Percentiles rank a stretch among this genome's conserved stretches.
Conservation (phyloP, 2,329 filamentous ascomycete genomes). For the Thelonectria discophora region DNA sequence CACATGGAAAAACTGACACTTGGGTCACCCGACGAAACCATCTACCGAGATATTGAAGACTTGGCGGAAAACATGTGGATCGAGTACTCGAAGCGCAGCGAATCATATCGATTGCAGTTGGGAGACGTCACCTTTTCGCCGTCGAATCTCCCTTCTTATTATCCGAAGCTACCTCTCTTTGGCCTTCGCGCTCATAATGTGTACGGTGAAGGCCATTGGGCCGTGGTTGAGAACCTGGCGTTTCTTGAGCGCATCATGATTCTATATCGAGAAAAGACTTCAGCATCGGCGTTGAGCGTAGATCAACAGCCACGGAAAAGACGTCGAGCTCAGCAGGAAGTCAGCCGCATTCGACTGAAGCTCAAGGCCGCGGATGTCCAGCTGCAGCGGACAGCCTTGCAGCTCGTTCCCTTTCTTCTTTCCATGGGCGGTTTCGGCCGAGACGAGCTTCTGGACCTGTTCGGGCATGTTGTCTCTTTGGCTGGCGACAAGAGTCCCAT, state of each 20-base stretch:
- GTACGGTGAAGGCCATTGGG: conserved; percentile 68
- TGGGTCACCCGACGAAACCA: conserved; percentile 51
- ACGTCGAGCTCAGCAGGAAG: conserved; percentile 53
- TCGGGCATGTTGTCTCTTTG: conserved; percentile 66
- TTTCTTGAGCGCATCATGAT: conserved; percentile 62
- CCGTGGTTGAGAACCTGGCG: conserved; percentile 65
- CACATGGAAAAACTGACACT: conserved; percentile 67
- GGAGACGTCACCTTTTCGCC: conserved; percentile 73
- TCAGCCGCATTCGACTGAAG: conserved; percentile 59
- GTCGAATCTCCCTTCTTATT: conserved; percentile 53
- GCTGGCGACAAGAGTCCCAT: conserved; percentile 74
- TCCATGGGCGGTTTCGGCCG: conserved; percentile 54
- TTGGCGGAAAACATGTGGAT: conserved; percentile 75
- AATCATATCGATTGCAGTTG: conserved; percentile 78
- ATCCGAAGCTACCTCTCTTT: conserved; percentile 60
- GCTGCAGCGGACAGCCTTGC: conserved; percentile 62
- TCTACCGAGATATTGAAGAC: conserved; percentile 64
- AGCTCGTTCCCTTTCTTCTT: conserved; percentile 66
- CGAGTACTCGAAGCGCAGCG: conserved; percentile 79
- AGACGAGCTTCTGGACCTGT: conserved; percentile 63
- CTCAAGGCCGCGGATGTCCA: conserved; percentile 55
- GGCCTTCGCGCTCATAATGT: conserved; percentile 62
- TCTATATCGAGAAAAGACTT: conserved; percentile 36
- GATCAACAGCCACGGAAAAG: conserved; percentile 63
- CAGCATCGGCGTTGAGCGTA: conserved; percentile 39